These are phyloP conservation scores for Colletotrichum magnum DNA, from an alignment of 2,329 filamentous ascomycete genomes.

Conservation along the genomic window DNA sequence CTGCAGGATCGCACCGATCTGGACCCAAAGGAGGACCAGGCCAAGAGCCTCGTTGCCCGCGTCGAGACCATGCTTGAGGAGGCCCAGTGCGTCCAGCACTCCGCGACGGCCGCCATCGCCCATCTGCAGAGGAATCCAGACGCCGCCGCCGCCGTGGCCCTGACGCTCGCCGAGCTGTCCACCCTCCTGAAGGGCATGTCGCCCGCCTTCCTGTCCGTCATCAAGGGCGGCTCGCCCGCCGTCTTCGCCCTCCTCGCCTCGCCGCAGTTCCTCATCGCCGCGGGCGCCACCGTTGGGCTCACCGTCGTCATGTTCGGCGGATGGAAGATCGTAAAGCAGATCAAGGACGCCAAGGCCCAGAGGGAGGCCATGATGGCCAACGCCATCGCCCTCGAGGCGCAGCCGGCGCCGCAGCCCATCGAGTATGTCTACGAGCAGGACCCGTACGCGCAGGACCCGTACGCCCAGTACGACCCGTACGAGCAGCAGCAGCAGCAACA, in stretches of 20 bases:
- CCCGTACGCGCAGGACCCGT: conserved; percentile 18
- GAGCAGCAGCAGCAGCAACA: not conserved
- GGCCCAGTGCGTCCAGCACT: conserved; percentile 89
- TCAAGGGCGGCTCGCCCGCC: conserved; percentile 87
- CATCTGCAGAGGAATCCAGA: conserved; percentile 78
- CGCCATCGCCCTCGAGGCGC: conserved; percentile 49
- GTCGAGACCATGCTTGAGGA: conserved; percentile 87
- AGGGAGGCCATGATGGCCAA: conserved; percentile 43
- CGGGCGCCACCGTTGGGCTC: conserved; percentile 89
- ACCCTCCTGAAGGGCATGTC: conserved; percentile 86
- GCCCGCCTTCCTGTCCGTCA: conserved; percentile 79
- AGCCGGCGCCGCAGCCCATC: conserved; percentile 31
- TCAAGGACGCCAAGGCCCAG: conserved; percentile 62
- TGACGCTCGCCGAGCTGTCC: conserved; percentile 93
- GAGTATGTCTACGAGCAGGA: conserved; percentile 33
- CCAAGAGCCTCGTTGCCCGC: conserved; percentile 74
- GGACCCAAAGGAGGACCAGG: conserved; percentile 64
- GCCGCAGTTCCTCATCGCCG: conserved; percentile 95
- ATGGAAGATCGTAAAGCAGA: conserved; percentile 96
- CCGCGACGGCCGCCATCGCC: conserved; percentile 87
- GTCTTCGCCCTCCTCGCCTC: conserved; percentile 89
- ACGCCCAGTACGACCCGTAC: conserved; percentile 29
- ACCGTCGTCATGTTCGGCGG: conserved; percentile 96
- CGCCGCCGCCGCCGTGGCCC: conserved; percentile 91
- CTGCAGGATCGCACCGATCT: conserved; percentile 66